Evolutionary conservation across 208 protist species (phyloP).

Genomic region (Crithidia acanthocephali): DNA sequence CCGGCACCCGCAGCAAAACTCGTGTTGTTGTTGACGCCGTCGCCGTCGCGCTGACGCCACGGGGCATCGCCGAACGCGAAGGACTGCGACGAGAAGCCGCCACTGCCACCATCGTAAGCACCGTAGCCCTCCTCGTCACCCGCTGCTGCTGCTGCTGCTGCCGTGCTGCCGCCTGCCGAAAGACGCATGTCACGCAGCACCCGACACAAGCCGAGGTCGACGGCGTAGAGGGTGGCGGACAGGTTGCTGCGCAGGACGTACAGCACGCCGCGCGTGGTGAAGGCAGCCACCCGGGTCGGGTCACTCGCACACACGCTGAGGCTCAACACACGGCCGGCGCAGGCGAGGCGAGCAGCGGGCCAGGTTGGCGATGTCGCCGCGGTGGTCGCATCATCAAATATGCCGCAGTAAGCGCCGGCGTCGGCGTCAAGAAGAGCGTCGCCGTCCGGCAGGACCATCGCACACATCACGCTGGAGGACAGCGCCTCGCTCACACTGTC

Average conservation of each 20-base stretch:
- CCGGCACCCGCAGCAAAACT: neutral
- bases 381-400: neutral
- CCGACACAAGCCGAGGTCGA: conserved; percentile 20
- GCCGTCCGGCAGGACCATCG: conserved; percentile 21
- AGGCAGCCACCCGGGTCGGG: conserved; percentile 24
- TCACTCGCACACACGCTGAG: conserved; percentile 18
- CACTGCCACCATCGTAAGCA: neutral
- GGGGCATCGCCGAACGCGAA: conserved; percentile 15
- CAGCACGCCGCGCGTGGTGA: conserved; percentile 19
- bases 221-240: conserved; percentile 11
- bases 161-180: neutral
- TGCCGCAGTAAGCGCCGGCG: neutral
- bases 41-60: conserved; percentile 15
- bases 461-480: conserved; percentile 14
- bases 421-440: neutral
- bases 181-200: conserved; percentile 5
- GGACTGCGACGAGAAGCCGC: conserved; percentile 5
- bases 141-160: neutral
- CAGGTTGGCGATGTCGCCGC: neutral
- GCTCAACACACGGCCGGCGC: conserved; percentile 11
- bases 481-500: neutral
- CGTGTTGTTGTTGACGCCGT: neutral
- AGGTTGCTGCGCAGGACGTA: conserved; percentile 20
- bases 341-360: neutral
- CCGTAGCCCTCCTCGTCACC: neutral